A percentile compares a stretch with the other conserved stretches of the same genome.
Evolutionary conservation across 2,329 filamentous ascomycete genomes (phyloP).

Genomic region (Microsporum ferrugineum): DNA sequence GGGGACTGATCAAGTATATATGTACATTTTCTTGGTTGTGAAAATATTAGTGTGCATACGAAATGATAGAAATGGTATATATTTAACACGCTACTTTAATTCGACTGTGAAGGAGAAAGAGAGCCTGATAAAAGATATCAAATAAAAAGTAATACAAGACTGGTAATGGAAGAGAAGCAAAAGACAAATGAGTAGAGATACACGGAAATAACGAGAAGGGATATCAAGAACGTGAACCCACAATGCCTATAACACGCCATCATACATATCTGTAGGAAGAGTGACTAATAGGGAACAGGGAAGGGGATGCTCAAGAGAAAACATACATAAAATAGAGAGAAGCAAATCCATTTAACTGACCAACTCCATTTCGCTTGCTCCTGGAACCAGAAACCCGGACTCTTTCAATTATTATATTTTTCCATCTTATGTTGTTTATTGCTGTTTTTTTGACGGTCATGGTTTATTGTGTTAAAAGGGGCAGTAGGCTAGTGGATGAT

Average conservation of each 20-base stretch:
- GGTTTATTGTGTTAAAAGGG: background rate
- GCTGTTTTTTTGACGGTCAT: background rate
- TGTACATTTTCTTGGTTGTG: background rate
- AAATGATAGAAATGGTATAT: constrained; percentile 2
- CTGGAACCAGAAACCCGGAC: background rate
- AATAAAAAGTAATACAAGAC: background rate
- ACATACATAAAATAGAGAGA: background rate
- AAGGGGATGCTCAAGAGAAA: background rate
- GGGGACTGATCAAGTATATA: background rate
- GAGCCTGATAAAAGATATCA: background rate
- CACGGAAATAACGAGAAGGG: background rate
- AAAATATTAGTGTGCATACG: background rate
- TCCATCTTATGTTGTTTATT: background rate
- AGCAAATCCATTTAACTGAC: background rate
- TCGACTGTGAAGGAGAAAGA: background rate
- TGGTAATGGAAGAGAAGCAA: background rate
- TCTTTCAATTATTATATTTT: background rate
- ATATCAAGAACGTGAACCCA: background rate
- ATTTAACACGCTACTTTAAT: background rate
- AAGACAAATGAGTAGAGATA: background rate
- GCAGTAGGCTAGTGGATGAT: background rate
- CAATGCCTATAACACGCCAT: background rate
- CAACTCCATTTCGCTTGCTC: constrained; percentile 2
- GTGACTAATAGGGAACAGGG: background rate
- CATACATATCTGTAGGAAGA: background rate